Evolutionary conservation across 805 yeast species (phyloP), one percentile per base, ranked within the genome.

Genomic region (Candida maris): DNA sequence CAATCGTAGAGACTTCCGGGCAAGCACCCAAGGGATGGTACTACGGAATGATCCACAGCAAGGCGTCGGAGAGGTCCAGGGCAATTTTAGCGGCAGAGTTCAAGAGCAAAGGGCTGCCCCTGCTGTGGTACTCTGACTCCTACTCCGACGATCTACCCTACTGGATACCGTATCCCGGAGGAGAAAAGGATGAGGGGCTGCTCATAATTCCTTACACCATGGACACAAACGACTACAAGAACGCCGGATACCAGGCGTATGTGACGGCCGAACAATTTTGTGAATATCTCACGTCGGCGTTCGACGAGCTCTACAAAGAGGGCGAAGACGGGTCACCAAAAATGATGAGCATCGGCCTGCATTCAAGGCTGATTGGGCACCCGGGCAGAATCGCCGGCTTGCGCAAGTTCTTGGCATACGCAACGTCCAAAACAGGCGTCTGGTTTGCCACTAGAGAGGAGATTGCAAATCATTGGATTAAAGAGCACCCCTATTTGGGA

Each of bases 381-480:
- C 67, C 68, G 3, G 68, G 66, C 8, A 41, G 62, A 33, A 52
- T 55, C 42, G 57, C 56, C 27, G 67, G 64, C 4, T 45, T 62
- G 31, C 44, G 56, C 19, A 59, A 57, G 45, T 62, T 62, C 34
- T 42, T 62, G 44, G 61, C 57, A 25, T 60, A 62, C 35, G 54
- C 59, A n/a, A 43, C 45, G 25, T 38, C 45, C 12, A 55, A 57
- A 38, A 56, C 55, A 21, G 63, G 56, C 20, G 68, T 60, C 15
- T 62, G 66, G 66, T 56, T 63, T 16, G 61, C 66, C n/a, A 63
- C 64, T 22, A 49, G 68, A 32, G 57, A 55, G 35, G 63, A 63
- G 32, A 63, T 63, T 27, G 67, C 68, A 4, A 19, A 20, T 7
- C 48, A 43, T 23, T 45, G 47, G 48, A 39, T 30, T 24, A 5